A percentile compares a stretch with the other conserved stretches of the same genome.
phyloP scores from a whole-genome alignment of 2,329 filamentous ascomycete genomes.

The Colletotrichum sp. region DNA sequence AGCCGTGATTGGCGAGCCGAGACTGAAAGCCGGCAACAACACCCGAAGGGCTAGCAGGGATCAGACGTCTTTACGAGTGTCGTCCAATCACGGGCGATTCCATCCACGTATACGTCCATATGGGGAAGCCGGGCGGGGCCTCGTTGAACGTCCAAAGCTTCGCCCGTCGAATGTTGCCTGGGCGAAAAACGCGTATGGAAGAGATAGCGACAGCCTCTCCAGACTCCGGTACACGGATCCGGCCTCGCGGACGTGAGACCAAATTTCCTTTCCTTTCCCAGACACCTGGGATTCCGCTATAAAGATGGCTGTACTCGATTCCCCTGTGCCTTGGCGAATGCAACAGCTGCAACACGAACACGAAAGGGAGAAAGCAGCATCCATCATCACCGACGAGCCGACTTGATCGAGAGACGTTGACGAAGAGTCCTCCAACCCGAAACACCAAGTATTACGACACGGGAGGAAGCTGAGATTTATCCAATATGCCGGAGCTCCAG shows the following conservation, averaged over 20 bases:
- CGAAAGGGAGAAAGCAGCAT: background rate
- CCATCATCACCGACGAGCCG: background rate
- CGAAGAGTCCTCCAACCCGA: background rate
- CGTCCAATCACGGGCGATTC: background rate
- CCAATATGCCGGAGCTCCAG: constrained; percentile 33
- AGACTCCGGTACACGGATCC: background rate
- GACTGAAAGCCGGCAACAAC: background rate
- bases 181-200: constrained; percentile 4
- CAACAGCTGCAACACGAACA: background rate
- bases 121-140: background rate
- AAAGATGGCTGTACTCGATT: background rate
- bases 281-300: background rate
- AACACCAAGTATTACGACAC: background rate
- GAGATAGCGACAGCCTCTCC: background rate
- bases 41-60: background rate
- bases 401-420: background rate
- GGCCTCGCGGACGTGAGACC: background rate
- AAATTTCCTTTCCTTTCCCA: background rate
- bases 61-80: rapidly evolving
- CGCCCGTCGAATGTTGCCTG: background rate
- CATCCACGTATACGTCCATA: constrained; percentile 1
- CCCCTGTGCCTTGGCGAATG: background rate
- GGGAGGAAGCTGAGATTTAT: background rate
- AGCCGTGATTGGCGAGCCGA: background rate
- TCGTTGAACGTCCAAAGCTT: background rate